Conservation (phyloP, 2,329 filamentous ascomycete species). For the Fusarium sp. region DNA sequence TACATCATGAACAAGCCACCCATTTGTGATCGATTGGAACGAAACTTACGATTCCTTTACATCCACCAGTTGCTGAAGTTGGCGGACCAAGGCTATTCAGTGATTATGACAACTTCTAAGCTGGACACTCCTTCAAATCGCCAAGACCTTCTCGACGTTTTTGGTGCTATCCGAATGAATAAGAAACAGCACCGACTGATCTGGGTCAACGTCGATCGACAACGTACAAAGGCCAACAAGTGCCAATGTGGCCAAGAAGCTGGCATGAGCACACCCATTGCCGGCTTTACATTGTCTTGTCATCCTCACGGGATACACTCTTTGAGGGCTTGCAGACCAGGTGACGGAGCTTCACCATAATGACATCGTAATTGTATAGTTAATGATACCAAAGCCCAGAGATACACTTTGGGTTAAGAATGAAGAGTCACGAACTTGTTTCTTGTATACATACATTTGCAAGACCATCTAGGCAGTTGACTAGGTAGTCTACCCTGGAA, state of each 20-base stretch:
- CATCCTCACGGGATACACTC: not conserved
- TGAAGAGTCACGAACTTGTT: not conserved
- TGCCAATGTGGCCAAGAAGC: not conserved
- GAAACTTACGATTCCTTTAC: constrained; percentile 15
- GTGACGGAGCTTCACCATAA: no score
- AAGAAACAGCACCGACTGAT: not conserved
- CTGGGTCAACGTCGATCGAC: not conserved
- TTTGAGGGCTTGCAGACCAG: not conserved
- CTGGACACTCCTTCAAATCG: not conserved
- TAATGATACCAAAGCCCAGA: not conserved
- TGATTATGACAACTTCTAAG: constrained; percentile 23
- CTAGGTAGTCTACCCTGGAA: constrained; percentile 3
- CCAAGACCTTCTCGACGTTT: constrained; percentile 6
- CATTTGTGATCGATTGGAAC: not conserved
- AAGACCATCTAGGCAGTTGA: constrained; percentile 3
- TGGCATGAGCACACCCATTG: not conserved
- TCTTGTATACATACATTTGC: not conserved
- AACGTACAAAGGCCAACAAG: not conserved
- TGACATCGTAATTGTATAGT: not conserved
- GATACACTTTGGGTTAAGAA: not conserved
- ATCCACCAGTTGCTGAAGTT: constrained; percentile 19
- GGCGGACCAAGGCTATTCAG: not conserved
- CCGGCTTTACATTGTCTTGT: not conserved
- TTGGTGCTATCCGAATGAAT: not conserved
- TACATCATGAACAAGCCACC: constrained; percentile 11